Conservation (phyloP, 1,284 basidiomycete species). For the Cryptococcus sp. region DNA sequence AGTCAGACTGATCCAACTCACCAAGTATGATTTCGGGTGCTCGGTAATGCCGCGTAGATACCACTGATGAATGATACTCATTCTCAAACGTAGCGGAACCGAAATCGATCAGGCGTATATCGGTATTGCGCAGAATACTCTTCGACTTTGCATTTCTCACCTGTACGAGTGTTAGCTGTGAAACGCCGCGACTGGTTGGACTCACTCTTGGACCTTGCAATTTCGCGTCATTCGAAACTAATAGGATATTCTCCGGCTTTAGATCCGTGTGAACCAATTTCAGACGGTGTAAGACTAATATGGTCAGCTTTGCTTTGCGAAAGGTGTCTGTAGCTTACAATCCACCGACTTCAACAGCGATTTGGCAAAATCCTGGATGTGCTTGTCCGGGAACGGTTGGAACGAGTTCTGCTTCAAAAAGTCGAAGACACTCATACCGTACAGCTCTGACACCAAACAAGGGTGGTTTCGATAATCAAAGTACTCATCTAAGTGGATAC, state of each 20-base stretch:
- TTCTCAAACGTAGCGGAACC: conserved; percentile 94
- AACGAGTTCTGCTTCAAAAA: conserved; percentile 98
- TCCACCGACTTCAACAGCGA: conserved; percentile 90
- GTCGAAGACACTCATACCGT: conserved; percentile 98
- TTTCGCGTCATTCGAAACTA: conserved; percentile 75
- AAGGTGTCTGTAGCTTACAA: conserved; percentile 57
- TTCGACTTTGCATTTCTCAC: conserved; percentile 14
- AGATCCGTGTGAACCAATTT: conserved; percentile 96
- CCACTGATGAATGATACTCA: conserved; percentile 97
- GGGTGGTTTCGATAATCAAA: conserved; percentile 98
- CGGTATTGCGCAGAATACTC: conserved; percentile 57
- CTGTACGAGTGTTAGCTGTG: not conserved
- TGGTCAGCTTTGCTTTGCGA: not conserved
- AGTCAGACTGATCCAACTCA: conserved; percentile 47
- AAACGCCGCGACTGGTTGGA: not conserved
- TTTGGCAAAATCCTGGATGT: conserved; percentile 93
- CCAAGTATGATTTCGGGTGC: conserved; percentile 98
- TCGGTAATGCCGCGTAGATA: conserved; percentile 96
- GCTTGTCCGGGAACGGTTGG: conserved; percentile 87
- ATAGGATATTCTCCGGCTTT: conserved; percentile 96
- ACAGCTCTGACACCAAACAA: conserved; percentile 92
- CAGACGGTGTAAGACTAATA: conserved; percentile 83
- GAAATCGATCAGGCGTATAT: conserved; percentile 97
- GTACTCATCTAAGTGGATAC: conserved; percentile 90
- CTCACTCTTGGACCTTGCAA: conserved; percentile 30